These are phyloP conservation scores for Cutaneotrichosporon arboriforme DNA, from an alignment of 1,284 basidiomycete genomes.

Conservation along the genomic window DNA sequence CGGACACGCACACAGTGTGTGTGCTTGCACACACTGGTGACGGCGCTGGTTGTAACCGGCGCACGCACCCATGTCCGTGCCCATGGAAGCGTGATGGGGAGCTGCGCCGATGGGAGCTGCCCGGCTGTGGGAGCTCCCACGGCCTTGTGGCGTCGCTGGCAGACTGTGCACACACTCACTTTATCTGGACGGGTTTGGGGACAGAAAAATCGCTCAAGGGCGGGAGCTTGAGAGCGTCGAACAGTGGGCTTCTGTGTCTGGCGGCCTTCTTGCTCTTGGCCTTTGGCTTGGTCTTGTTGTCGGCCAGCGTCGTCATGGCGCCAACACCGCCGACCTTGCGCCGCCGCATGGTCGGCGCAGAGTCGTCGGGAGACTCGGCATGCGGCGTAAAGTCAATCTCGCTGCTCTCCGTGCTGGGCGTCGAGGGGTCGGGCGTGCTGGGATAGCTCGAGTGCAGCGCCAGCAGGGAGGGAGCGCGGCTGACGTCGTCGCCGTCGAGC, in stretches of 20 bases:
- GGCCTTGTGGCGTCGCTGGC: no score
- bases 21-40: no score
- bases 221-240: constrained; percentile 23
- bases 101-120: no score
- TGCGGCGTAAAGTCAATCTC: background rate
- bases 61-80: no score
- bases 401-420: background rate
- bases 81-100: no score
- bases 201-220: constrained; percentile 23
- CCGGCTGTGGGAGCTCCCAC: no score
- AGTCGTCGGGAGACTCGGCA: background rate
- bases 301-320: background rate
- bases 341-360: background rate
- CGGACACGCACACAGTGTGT: no score
- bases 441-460: constrained; percentile 1
- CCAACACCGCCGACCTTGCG: background rate
- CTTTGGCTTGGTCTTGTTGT: background rate
- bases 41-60: no score
- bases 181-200: constrained; percentile 25
- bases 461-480: constrained; percentile 4
- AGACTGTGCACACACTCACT: constrained; percentile 17
- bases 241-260: constrained; percentile 14
- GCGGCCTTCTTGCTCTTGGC: constrained; percentile 1
- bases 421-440: background rate
- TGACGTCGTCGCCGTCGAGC: background rate